These are phyloP conservation scores for Celoporthe dispersa DNA, from an alignment of 2,329 filamentous ascomycete genomes.

Conservation along the genomic window DNA sequence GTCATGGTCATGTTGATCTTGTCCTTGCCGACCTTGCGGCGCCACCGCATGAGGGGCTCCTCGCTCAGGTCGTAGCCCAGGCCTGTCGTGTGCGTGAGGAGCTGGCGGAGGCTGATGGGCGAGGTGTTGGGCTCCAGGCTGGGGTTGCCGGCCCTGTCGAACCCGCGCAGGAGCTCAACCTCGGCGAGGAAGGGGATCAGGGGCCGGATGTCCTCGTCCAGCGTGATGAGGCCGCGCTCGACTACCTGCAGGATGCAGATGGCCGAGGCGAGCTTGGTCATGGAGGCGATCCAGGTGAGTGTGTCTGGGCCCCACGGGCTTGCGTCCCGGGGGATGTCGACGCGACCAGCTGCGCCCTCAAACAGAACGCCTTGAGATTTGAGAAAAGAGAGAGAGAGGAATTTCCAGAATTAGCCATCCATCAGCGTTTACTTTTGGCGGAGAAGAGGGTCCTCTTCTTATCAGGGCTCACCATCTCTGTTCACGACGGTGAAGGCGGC, in stretches of 20 bases:
- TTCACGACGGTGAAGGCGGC: constrained; percentile 37
- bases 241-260: constrained; percentile 46
- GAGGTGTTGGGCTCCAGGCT: constrained; percentile 35
- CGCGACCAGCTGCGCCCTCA: constrained; percentile 43
- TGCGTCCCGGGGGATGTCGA: constrained; percentile 37
- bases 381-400: background rate
- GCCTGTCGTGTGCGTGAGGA: constrained; percentile 54
- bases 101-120: constrained; percentile 49
- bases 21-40: constrained; percentile 15
- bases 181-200: constrained; percentile 49
- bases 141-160: constrained; percentile 40
- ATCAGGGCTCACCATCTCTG: constrained; percentile 33
- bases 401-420: background rate
- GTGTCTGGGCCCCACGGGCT: constrained; percentile 39
- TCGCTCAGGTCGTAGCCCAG: constrained; percentile 45
- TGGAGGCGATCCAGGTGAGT: constrained; percentile 40
- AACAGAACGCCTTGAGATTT: constrained; percentile 40
- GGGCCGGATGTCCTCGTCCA: constrained; percentile 44
- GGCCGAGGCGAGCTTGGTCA: constrained; percentile 49
- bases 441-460: background rate
- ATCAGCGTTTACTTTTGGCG: background rate
- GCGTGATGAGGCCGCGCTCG: constrained; percentile 39
- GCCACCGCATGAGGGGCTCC: constrained; percentile 26
- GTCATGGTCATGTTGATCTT: constrained; percentile 27
- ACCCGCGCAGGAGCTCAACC: constrained; percentile 49